Base-by-base conservation (phyloP, 805 yeast genomes). In the Starmerella geochares region DNA sequence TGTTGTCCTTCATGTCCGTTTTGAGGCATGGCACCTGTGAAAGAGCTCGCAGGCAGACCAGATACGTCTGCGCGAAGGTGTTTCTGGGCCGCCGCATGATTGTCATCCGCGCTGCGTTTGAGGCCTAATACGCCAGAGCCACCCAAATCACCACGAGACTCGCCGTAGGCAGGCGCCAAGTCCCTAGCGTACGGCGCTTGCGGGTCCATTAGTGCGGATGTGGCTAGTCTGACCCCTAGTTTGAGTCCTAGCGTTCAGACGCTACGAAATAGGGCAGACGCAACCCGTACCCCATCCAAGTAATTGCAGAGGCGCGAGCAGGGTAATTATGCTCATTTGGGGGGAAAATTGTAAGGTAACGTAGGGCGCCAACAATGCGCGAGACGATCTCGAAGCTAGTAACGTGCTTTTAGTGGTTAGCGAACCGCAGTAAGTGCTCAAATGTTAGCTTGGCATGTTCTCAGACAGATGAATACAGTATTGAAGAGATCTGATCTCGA, bases 251-350 rank as follows among this genome's bases (percentile, higher is more conserved):
- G 42, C 42, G 42, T 24, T 38, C 13, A 24, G 42, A 38, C 42
- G 42, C 42, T 38, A 10, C 31, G 19, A 38, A 23, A 11, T 38
- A 38, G 42, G 42, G 42, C n/a, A 24, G 20, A 9, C 11, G 10
- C 31, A 38, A 38, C 42, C 42, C 42, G 42, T 38, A 19, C 42
- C 42, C 42, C 3, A n/a, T n/a, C n/a, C n/a, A n/a, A n/a, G n/a
- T n/a, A n/a, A 23, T 13, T 24, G 42, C 3, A 7, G 4, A 3
- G 9, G 42, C 31, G 29, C 29, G 42, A 13, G 29, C 20, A 21
- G n/a, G 25, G 24, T 19, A 36, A 20, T 20, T n/a, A n/a, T n/a
- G n/a, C n/a, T n/a, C n/a, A n/a, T n/a, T n/a, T n/a, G n/a, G n/a
- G n/a, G n/a, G n/a, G n/a, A n/a, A n/a, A n/a, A n/a, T n/a, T n/a